phyloP scores from a whole-genome alignment of 352 stramenopile genomes.

The Aphanomyces astaci region DNA sequence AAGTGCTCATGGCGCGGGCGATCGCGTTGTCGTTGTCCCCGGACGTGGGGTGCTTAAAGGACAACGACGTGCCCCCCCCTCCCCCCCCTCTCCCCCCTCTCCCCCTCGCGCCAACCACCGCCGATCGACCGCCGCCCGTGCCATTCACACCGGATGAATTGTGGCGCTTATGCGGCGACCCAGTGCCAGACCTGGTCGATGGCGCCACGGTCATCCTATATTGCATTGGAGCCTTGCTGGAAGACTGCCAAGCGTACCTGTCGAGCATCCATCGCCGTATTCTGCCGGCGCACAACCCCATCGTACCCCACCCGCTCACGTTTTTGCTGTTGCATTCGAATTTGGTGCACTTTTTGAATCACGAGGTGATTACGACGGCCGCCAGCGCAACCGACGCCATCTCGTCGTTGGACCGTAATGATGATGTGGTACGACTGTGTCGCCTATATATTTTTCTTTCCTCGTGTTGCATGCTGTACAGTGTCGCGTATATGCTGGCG shows the following conservation, averaged over 20 bases:
- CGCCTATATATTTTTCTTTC: not conserved
- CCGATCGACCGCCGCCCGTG: constrained; percentile 24
- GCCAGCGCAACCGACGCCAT: not conserved
- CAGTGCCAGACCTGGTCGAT: constrained; percentile 33
- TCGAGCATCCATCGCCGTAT: constrained; percentile 57
- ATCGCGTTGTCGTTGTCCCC: constrained; percentile 83
- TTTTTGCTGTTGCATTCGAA: constrained; percentile 86
- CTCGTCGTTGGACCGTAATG: not conserved
- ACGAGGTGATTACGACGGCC: not conserved
- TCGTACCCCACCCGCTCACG: constrained; percentile 75
- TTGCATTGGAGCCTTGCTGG: constrained; percentile 53
- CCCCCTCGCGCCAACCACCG: not conserved
- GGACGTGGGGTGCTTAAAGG: constrained; percentile 62
- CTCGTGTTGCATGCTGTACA: no score
- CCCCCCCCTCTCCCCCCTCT: not conserved
- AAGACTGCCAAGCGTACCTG: constrained; percentile 66
- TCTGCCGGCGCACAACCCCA: constrained; percentile 47
- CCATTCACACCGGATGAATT: constrained; percentile 68
- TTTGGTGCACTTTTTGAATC: constrained; percentile 26
- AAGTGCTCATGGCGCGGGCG: constrained; percentile 80
- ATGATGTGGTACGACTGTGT: not conserved
- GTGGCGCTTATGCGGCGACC: not conserved
- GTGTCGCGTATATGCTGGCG: no score
- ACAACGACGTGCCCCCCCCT: constrained; percentile 27
- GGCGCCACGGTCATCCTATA: constrained; percentile 42